These are phyloP conservation scores for Pseudoneurospora amorphoporcata DNA, from an alignment of 495 filamentous ascomycete species.

Conservation along the genomic window DNA sequence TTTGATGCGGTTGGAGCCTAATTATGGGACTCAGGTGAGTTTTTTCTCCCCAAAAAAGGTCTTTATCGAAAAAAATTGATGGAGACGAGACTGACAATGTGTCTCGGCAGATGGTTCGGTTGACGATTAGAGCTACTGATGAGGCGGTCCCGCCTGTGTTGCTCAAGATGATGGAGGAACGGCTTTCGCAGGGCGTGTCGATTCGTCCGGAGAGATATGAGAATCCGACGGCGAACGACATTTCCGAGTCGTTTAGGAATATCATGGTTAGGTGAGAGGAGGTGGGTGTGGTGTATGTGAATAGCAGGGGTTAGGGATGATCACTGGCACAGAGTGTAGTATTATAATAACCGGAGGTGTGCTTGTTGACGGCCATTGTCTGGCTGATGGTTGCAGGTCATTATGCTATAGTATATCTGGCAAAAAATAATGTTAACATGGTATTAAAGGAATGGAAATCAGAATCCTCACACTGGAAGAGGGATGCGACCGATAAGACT, in stretches of 20 bases:
- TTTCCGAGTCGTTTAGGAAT: slow-evolving; percentile 38
- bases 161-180: slow-evolving; percentile 77
- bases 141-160: slow-evolving; percentile 74
- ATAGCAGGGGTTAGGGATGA: not conserved
- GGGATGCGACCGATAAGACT: not conserved
- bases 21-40: slow-evolving; percentile 74
- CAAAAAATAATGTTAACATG: not conserved
- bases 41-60: not conserved
- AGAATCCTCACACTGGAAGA: not conserved
- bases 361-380: not conserved
- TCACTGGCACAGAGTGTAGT: not conserved
- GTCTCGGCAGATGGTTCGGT: slow-evolving; percentile 69
- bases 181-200: slow-evolving; percentile 44
- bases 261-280: slow-evolving; percentile 34
- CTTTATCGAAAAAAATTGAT: not conserved
- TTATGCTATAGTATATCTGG: not conserved
- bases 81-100: not conserved
- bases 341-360: not conserved
- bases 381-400: not conserved
- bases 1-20: slow-evolving; percentile 87
- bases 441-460: not conserved
- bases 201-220: slow-evolving; percentile 25
- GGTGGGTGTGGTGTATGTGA: not conserved
- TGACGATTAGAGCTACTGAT: slow-evolving; percentile 91
- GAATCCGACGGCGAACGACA: slow-evolving; percentile 31